Base-by-base conservation (phyloP, 2,329 filamentous ascomycete genomes). In the Penicillium sp. region DNA sequence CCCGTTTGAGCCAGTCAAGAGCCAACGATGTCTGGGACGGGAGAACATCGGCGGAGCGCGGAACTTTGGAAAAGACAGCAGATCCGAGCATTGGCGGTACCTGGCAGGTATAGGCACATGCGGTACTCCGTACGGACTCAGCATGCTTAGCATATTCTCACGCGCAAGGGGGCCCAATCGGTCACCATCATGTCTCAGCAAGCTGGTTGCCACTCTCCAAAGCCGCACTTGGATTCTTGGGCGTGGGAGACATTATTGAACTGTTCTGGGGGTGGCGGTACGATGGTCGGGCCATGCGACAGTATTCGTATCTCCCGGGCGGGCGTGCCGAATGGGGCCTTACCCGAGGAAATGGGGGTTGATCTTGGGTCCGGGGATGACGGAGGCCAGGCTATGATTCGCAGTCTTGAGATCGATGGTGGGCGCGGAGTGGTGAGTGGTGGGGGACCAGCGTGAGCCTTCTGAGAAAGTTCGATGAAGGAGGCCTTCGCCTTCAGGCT, bases 291-390 rank as follows among this genome's bases (percentile, higher is more conserved):
- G 25, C 25, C 22, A 31, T 14, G 35, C 17, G 50, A 41, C 25
- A 5, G 5, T 39, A 7, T 22, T 57, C 35, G 41, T n/a, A 60
- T 63, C 52, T 63, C 61, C 58, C 61, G 61, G 52, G 50, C 34
- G 31, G 52, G 41, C 42, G 55, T 58, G 58, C 61, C 61, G 61
- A 58, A 51, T 41, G 3, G 35, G 34, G 14, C 17, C 35, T 47
- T 56, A 60, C 52, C 61, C 61, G 61, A 63, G 61, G 61, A 45
- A 53, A 22, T 31, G 25, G 12, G 49, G 48, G 48, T 12, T 50
- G 48, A 25, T 50, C 31, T 4, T 25, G 35, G 35, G 31, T 51
- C 49, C 39, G 49, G 49, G 49, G 49, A 51, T 11, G 49, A 22
- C 4, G 34, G 34, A 20, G 17, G 34, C 37, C 4, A 10, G n/a